These are phyloP conservation scores for Ophiocordyceps robertsii DNA, from an alignment of 2,329 filamentous ascomycete genomes.

Conservation along the genomic window DNA sequence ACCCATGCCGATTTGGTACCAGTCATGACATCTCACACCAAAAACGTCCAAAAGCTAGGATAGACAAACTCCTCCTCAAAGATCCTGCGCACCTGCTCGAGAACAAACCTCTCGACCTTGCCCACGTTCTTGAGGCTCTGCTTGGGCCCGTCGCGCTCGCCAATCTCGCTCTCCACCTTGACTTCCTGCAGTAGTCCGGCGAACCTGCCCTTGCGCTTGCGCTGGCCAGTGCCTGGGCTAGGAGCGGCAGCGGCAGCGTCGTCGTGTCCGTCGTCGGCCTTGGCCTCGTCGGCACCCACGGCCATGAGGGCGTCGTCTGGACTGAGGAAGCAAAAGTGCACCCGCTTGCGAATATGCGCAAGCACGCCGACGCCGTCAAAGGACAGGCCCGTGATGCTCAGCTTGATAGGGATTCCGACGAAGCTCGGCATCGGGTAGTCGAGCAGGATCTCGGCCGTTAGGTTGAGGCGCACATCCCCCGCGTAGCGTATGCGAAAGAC, in stretches of 20 bases:
- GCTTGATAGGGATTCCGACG: conserved; percentile 83
- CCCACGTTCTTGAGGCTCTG: conserved; percentile 97
- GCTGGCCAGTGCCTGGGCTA: conserved; percentile 5
- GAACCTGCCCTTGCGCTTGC: conserved; percentile 25
- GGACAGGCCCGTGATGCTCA: conserved; percentile 87
- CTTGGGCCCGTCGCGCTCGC: conserved; percentile 78
- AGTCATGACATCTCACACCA: conserved; percentile 42
- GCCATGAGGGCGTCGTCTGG: conserved; percentile 78
- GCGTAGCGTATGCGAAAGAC: conserved; percentile 84
- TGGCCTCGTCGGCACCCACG: conserved; percentile 36
- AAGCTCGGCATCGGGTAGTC: conserved; percentile 99
- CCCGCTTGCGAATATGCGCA: conserved; percentile 76
- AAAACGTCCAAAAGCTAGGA: conserved; percentile 95
- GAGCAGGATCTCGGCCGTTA: conserved; percentile 89
- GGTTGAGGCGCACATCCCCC: conserved; percentile 72
- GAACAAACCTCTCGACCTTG: conserved; percentile 93
- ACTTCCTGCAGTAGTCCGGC: conserved; percentile 84
- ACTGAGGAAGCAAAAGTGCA: conserved; percentile 89
- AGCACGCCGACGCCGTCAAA: conserved; percentile 93
- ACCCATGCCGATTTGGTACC: too few species aligned
- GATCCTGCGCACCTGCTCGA: conserved; percentile 91
- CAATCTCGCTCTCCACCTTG: conserved; percentile 87
- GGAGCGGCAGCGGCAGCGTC: conserved; percentile 4
- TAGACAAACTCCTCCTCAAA: conserved; percentile 99
- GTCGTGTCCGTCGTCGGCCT: conserved; percentile 7